Conservation (phyloP, 2,329 filamentous ascomycete genomes). For the Neoarthrinium moseri region DNA sequence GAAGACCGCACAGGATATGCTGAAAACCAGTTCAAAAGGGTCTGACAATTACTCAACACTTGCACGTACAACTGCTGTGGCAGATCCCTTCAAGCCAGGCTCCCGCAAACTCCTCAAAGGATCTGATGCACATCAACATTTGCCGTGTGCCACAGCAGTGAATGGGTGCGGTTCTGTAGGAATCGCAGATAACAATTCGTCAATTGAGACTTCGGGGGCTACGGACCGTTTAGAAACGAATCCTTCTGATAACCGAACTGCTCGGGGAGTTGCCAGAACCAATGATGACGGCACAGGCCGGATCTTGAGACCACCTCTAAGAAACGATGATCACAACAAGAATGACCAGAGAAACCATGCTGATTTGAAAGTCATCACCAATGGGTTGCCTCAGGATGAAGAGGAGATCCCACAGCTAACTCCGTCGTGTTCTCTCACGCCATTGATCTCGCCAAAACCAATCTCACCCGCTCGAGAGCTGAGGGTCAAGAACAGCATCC, state of each 20-base stretch:
- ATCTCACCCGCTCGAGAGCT: slow-evolving; percentile 45
- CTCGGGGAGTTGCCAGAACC: no score
- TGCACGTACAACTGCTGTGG: not conserved
- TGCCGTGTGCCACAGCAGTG: no score
- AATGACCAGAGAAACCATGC: slow-evolving; percentile 22
- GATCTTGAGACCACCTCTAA: no score
- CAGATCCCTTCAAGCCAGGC: not conserved
- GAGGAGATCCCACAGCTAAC: slow-evolving; percentile 24
- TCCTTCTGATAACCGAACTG: no score
- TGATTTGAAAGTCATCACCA: slow-evolving; percentile 23
- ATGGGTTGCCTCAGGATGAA: slow-evolving; percentile 19
- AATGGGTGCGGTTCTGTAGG: no score
- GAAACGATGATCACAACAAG: no score
- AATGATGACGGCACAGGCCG: no score
- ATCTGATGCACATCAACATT: no score
- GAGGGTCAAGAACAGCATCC: slow-evolving; percentile 47
- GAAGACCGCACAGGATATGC: not conserved
- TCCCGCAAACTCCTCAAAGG: not conserved
- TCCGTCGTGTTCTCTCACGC: slow-evolving; percentile 26
- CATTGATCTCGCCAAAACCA: slow-evolving; percentile 45
- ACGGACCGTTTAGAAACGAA: no score
- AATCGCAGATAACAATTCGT: no score
- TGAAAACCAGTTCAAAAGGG: not conserved
- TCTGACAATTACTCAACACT: not conserved
- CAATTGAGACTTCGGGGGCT: no score